A percentile compares a stretch with the other conserved stretches of the same genome.
phyloP scores from a whole-genome alignment of 1,284 basidiomycete genomes.

The Microbotryum intermedium region DNA sequence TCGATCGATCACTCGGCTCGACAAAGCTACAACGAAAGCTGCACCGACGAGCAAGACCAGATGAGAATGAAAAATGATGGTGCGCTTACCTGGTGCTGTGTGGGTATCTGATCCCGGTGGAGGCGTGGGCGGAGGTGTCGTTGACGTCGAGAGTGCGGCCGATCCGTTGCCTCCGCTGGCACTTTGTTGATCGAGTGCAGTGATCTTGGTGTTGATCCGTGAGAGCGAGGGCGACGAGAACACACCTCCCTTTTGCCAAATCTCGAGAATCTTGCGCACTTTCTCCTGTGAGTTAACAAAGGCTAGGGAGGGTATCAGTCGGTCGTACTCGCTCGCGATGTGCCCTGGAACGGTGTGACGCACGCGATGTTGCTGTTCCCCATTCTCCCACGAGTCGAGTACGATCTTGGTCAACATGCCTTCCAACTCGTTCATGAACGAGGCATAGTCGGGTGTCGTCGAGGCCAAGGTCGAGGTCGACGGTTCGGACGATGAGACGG shows the following conservation, averaged over 20 bases:
- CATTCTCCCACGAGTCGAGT: conserved; percentile 61
- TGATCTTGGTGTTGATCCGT: conserved; percentile 10
- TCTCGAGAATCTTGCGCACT: conserved; percentile 85
- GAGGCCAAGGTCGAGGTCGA: not conserved
- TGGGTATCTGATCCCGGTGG: no score
- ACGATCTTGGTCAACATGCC: conserved; percentile 74
- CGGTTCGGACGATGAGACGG: conserved; percentile 1
- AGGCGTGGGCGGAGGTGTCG: no score
- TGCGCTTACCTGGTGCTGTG: no score
- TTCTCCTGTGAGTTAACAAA: conserved; percentile 61
- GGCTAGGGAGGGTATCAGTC: not conserved
- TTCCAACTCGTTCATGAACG: conserved; percentile 76
- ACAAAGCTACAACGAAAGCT: no score
- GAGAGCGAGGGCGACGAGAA: conserved; percentile 61
- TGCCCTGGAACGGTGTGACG: no score
- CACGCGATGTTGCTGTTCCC: conserved; percentile 67
- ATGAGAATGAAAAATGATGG: no score
- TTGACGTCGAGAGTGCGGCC: no score
- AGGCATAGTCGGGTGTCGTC: conserved; percentile 56
- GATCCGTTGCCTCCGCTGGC: no score
- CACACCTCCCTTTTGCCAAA: conserved; percentile 79
- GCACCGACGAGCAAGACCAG: no score
- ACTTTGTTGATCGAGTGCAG: no score
- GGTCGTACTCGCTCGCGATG: not conserved
- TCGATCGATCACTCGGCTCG: no score